These are phyloP conservation scores for Myxozyma geophila DNA, from an alignment of 805 yeast species.

Conservation along the genomic window DNA sequence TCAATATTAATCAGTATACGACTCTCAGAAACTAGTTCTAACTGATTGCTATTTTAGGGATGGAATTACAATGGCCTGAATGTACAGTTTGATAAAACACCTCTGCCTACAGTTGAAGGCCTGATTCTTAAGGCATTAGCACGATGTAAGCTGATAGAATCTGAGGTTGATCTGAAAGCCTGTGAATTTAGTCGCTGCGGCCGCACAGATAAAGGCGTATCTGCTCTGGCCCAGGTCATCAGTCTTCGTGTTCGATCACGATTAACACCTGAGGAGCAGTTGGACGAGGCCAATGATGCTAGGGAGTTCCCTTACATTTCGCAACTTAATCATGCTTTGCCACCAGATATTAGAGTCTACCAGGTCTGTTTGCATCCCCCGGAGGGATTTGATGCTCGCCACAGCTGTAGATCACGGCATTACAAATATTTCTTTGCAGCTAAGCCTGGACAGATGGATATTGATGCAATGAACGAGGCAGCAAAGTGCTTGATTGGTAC, in stretches of 20 bases:
- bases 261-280: conserved; percentile 65
- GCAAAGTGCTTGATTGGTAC: conserved; percentile 67
- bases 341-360: conserved; percentile 81
- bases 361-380: conserved; percentile 86
- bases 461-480: conserved; percentile 70
- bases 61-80: conserved; percentile 96
- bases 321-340: conserved; percentile 75
- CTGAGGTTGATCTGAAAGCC: conserved; percentile 55
- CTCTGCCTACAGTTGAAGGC: conserved; percentile 85
- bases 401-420: conserved; percentile 85
- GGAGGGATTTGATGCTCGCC: conserved; percentile 81
- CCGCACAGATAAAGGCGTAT: conserved; percentile 93
- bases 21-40: background rate
- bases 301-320: conserved; percentile 77
- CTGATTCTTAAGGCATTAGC: conserved; percentile 71
- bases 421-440: conserved; percentile 75
- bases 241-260: conserved; percentile 74
- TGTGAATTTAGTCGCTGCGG: conserved; percentile 90
- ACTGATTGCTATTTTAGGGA: conserved; percentile 51
- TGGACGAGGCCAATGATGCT: conserved; percentile 58
- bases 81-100: conserved; percentile 69
- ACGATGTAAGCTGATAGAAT: conserved; percentile 65
- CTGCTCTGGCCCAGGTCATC: conserved; percentile 95
- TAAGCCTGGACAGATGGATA: conserved; percentile 51
- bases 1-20: background rate